Base-by-base conservation (phyloP, 345 rosid species). In the Microcos paniculata region DNA sequence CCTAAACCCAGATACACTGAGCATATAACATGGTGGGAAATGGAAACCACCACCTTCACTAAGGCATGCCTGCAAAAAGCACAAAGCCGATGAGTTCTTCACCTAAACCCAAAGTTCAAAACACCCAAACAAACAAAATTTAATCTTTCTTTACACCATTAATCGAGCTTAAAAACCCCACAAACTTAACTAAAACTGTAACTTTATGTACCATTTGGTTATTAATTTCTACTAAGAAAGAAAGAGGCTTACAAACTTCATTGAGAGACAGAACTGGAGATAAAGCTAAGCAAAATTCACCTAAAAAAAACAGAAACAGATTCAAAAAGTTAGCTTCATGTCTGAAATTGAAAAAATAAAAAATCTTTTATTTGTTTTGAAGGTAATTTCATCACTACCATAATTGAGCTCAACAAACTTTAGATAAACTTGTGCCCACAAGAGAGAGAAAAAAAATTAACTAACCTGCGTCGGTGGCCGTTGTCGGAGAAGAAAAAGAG, bases 31-130 rank as follows among this genome's bases (percentile, higher is more conserved):
- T 9, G 94, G 90, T 16, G 97, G 94, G 75, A 85, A 88, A 65
- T 88, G 87, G 79, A 74, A 90, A 56, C 92, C 92, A 63, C 79
- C 75, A 51, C 97, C 98, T 83, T 86, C 85, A 78, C 90, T 88
- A 80, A 94, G 77, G 83, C 98, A 94, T 10, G 94, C 91, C 98
- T 92, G 82, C 87, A 81, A 65, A 59, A 75, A 79, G 33, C 65
- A 78, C n/a, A 71, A 62, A 52, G 11, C 14, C 51, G 49, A 79
- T 3, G 46, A 38, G 49, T 52, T 48, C 3, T 48, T 51, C 31
- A 35, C 35, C 42, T 28, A 46, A 9, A 68, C 12, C 12, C 72
- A 68, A 3, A 26, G 46, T 16, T 8, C 16, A 26, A 67, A 15
- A 21, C 13, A 45, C 31, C 23, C 52, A 65, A 13, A 23, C 9